These are phyloP conservation scores for Pleurotus platypus DNA, from an alignment of 768 basidiomycete genomes.

Conservation along the genomic window DNA sequence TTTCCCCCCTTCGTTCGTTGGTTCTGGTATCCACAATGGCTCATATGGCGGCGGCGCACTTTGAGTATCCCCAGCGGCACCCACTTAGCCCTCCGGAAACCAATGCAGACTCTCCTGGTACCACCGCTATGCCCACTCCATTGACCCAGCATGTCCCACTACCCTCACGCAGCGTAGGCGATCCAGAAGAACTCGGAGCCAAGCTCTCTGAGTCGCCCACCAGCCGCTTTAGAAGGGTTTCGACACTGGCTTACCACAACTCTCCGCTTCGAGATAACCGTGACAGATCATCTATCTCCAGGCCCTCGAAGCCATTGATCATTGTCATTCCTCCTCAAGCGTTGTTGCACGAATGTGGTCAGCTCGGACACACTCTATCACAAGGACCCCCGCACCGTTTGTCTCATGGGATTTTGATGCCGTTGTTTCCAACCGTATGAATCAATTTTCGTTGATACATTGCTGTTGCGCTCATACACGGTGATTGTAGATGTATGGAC, in stretches of 20 bases:
- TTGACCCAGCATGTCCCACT: background rate
- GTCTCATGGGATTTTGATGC: constrained; percentile 70
- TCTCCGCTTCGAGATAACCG: constrained; percentile 40
- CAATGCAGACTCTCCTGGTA: constrained; percentile 18
- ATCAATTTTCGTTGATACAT: background rate
- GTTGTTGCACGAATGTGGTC: constrained; percentile 55
- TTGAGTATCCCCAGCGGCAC: constrained; percentile 34
- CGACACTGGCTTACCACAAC: constrained; percentile 54
- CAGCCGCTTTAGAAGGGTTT: constrained; percentile 38
- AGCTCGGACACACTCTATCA: constrained; percentile 54
- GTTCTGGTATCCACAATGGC: constrained; percentile 30
- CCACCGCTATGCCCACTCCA: constrained; percentile 10
- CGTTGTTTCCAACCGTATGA: constrained; percentile 66
- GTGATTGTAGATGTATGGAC: constrained; percentile 60
- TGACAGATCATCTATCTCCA: constrained; percentile 31
- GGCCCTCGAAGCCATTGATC: constrained; percentile 51
- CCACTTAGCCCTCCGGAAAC: constrained; percentile 42
- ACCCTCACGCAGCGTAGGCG: background rate
- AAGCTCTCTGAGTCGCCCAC: constrained; percentile 26
- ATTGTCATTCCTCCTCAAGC: constrained; percentile 64
- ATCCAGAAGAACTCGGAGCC: constrained; percentile 11
- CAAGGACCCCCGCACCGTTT: constrained; percentile 58
- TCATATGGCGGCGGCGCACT: constrained; percentile 32
- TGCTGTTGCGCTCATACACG: constrained; percentile 2
- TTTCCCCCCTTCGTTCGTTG: constrained; percentile 10